Evolutionary conservation across 768 basidiomycete species (phyloP).

Genomic region (Boletus barrowsii): DNA sequence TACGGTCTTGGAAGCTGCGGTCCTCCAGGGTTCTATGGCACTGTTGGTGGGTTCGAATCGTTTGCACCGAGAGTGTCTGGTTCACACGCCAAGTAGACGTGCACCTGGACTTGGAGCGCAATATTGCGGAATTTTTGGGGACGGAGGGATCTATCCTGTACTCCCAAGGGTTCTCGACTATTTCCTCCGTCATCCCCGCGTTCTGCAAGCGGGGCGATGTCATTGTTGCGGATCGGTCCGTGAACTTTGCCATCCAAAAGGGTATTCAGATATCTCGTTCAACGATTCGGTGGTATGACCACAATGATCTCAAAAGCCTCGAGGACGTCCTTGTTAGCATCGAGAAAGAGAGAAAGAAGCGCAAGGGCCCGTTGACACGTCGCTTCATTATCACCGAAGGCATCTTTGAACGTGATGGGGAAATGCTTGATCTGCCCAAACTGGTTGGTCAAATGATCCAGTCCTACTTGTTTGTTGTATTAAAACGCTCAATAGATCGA

Average conservation of each 20-base stretch:
- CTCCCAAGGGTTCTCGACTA: conserved; percentile 89
- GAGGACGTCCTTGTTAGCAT: conserved; percentile 82
- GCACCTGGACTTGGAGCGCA: conserved; percentile 83
- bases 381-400: conserved; percentile 97
- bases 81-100: conserved; percentile 57
- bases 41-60: conserved; percentile 61
- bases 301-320: conserved; percentile 88
- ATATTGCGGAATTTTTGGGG: conserved; percentile 88
- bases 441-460: conserved; percentile 52
- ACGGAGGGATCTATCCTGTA: conserved; percentile 89
- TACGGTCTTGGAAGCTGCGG: conserved; percentile 96
- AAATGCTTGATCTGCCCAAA: conserved; percentile 88
- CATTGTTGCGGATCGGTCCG: conserved; percentile 96
- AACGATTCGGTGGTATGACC: conserved; percentile 93
- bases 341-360: conserved; percentile 87
- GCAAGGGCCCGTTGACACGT: conserved; percentile 75
- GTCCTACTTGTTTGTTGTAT: not conserved
- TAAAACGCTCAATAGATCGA: conserved; percentile 62
- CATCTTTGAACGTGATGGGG: conserved; percentile 92
- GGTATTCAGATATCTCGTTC: conserved; percentile 92
- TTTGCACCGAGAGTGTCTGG: not conserved
- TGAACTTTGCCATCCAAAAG: conserved; percentile 94
- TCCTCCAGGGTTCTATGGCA: conserved; percentile 96
- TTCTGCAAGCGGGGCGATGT: conserved; percentile 98
- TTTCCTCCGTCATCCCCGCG: conserved; percentile 92